Percentiles rank a stretch among this genome's conserved stretches.
phyloP scores from a whole-genome alignment of 768 basidiomycete species.

The Russula virescens region DNA sequence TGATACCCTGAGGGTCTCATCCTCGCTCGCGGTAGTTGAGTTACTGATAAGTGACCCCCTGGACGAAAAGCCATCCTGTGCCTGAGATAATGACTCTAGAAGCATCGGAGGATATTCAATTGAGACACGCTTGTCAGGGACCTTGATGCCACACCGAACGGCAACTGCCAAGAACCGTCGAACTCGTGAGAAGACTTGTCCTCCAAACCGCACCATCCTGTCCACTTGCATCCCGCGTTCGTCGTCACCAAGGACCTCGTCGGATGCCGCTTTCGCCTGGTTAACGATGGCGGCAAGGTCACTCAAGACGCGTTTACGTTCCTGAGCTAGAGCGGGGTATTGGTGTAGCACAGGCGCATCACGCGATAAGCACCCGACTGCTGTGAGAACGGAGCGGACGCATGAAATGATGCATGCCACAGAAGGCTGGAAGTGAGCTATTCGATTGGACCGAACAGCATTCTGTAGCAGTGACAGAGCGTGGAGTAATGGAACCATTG shows the following conservation, averaged over 20 bases:
- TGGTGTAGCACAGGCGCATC: constrained; percentile 68
- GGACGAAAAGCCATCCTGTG: constrained; percentile 10
- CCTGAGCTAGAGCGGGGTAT: constrained; percentile 61
- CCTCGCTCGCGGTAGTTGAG: constrained; percentile 13
- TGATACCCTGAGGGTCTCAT: constrained; percentile 16
- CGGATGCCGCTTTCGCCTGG: constrained; percentile 63
- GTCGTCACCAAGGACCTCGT: constrained; percentile 44
- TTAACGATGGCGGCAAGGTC: constrained; percentile 78
- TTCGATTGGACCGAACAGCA: constrained; percentile 71
- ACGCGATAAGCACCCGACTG: constrained; percentile 77
- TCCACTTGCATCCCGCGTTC: constrained; percentile 56
- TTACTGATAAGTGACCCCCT: constrained; percentile 8
- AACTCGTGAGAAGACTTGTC: constrained; percentile 76
- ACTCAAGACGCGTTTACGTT: constrained; percentile 77
- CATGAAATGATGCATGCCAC: constrained; percentile 94
- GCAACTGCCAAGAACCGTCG: constrained; percentile 73
- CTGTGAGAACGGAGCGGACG: constrained; percentile 79
- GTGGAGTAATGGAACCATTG: constrained; percentile 81
- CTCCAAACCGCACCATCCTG: constrained; percentile 73
- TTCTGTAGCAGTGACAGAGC: constrained; percentile 81
- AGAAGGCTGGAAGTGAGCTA: constrained; percentile 85
- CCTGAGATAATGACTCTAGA: constrained; percentile 22
- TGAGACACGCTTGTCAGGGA: constrained; percentile 37
- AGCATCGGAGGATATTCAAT: constrained; percentile 18
- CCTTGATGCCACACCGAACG: constrained; percentile 65